Base-by-base conservation (phyloP, 2,329 filamentous ascomycete species). In the Lojkania enalia region DNA sequence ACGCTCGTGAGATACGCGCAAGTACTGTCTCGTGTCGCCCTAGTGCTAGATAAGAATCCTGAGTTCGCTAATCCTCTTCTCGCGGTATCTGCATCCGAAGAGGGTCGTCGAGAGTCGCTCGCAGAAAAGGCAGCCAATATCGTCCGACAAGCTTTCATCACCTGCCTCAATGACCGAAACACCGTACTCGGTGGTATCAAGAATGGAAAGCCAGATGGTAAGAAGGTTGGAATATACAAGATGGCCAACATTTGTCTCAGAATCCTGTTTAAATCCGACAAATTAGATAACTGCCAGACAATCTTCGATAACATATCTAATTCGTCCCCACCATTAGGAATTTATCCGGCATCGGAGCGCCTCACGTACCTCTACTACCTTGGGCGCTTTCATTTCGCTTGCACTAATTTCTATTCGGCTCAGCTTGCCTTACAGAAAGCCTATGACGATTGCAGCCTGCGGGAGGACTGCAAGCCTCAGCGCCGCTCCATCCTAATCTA, bases 311-410 rank as follows among this genome's bases (percentile, higher is more conserved):
- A 94, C 63, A 92, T 96, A 52, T 85, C 84, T 38, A 85, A 87
- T 44, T 87, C 88, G 54, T 91, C 88, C 0, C 90, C 90, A 1
- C 88, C 90, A 0, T 74, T 97, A 11, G 78, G 81, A 1, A 81
- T 88, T 39, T 97, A 95, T 62, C 90, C 91, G 2, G 89, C 88
- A 16, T 81, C 87, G 4, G 88, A 97, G 65, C 83, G 90, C 37
- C 90, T 96, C 39, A 95, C 90, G 3, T 97, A 91, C 59, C 84
- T 97, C 12, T 96, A 96, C 73, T 96, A 96, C 65, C 84, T 97
- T 4, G 92, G 92, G 14, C 86, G 90, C 46, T 96, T 92, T 71
- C 84, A 91, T 62, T 90, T 95, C 66, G 84, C 88, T 52, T 91
- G 89, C 67, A 87, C 84, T 55, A 86, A 95, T 64, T 96, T 90